Conservation (phyloP, 495 filamentous ascomycete species). For the Durotheca rogersii region DNA sequence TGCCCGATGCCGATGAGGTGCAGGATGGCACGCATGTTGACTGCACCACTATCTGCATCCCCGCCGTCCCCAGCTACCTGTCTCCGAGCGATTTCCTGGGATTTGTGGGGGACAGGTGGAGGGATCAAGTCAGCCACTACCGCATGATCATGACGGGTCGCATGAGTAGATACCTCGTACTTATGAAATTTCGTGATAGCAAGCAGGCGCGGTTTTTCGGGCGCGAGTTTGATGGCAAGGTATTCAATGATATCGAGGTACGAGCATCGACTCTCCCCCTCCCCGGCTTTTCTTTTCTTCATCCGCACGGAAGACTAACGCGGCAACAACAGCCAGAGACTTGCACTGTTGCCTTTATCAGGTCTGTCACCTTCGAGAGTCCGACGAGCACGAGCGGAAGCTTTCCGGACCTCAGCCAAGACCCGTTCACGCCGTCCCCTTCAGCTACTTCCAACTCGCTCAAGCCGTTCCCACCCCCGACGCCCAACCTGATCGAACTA, state of each 20-base stretch:
- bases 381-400: slow-evolving; percentile 41
- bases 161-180: slow-evolving; percentile 90
- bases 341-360: slow-evolving; percentile 94
- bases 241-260: slow-evolving; percentile 93
- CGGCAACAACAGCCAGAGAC: slow-evolving; percentile 73
- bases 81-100: slow-evolving; percentile 88
- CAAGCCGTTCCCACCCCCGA: slow-evolving; percentile 89
- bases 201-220: slow-evolving; percentile 76
- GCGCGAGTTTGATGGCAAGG: slow-evolving; percentile 87
- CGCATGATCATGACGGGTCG: slow-evolving; percentile 88
- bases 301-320: not conserved
- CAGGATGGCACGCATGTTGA: slow-evolving; percentile 54
- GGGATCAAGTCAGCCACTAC: slow-evolving; percentile 88
- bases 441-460: slow-evolving; percentile 55
- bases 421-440: slow-evolving; percentile 63
- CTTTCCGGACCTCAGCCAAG: slow-evolving; percentile 62
- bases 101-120: slow-evolving; percentile 86
- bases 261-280: slow-evolving; percentile 33
- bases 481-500: slow-evolving; percentile 83
- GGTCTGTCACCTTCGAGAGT: slow-evolving; percentile 70
- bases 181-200: slow-evolving; percentile 89
- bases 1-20: slow-evolving; percentile 34
- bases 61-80: slow-evolving; percentile 92
- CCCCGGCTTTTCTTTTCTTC: not conserved
- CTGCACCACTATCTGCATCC: slow-evolving; percentile 88